A percentile compares a stretch with the other conserved stretches of the same genome.
phyloP scores from a whole-genome alignment of 768 basidiomycete genomes.

The Hygrocybe punicea region DNA sequence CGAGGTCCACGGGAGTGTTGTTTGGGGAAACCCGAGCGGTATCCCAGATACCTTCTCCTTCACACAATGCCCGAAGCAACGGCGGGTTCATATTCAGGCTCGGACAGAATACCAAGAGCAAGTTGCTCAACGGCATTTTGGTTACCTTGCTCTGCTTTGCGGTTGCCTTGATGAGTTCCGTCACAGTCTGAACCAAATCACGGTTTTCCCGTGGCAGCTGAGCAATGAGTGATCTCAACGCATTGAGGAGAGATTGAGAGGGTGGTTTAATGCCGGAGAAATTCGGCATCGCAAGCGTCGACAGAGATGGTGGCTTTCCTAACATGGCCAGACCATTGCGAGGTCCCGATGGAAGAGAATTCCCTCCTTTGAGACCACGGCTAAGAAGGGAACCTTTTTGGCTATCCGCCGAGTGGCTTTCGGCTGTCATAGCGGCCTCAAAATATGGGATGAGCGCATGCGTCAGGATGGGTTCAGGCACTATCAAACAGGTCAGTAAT shows the following conservation, averaged over 20 bases:
- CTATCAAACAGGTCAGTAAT: conserved; percentile 57
- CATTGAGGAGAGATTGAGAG: conserved; percentile 53
- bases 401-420: conserved; percentile 36
- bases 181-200: conserved; percentile 79
- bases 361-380: conserved; percentile 21
- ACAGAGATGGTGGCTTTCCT: conserved; percentile 53
- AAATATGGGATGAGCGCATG: conserved; percentile 67
- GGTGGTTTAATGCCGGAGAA: conserved; percentile 60
- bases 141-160: conserved; percentile 66
- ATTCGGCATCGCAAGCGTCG: conserved; percentile 71
- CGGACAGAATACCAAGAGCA: conserved; percentile 85
- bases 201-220: conserved; percentile 76
- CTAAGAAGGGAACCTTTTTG: conserved; percentile 4
- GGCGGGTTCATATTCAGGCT: conserved; percentile 77
- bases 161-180: conserved; percentile 75
- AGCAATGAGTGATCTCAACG: conserved; percentile 59
- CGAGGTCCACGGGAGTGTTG: conserved; percentile 18
- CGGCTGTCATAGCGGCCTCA: conserved; percentile 67
- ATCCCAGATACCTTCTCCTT: conserved; percentile 66
- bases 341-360: conserved; percentile 34
- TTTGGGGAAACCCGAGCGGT: conserved; percentile 7
- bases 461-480: conserved; percentile 85
- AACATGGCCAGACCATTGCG: conserved; percentile 31
- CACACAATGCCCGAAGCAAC: conserved; percentile 68
- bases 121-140: conserved; percentile 89